phyloP scores from a whole-genome alignment of 768 basidiomycete species.

The Psilocybe sp. region DNA sequence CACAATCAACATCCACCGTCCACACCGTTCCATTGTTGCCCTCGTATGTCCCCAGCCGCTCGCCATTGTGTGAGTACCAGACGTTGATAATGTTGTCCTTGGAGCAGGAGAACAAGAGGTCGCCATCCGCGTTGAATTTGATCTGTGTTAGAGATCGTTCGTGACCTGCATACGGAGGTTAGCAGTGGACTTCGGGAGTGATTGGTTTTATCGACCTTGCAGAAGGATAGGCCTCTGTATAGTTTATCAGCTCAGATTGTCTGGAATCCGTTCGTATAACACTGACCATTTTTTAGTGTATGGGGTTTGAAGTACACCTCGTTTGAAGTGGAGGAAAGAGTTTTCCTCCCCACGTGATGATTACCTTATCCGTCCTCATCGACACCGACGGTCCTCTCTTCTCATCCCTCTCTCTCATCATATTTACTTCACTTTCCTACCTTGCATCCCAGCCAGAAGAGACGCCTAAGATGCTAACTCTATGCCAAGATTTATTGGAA shows the following conservation, averaged over 20 bases:
- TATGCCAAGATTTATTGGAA: no score
- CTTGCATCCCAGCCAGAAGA: no score
- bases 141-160: slow-evolving; percentile 97
- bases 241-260: slow-evolving; percentile 3
- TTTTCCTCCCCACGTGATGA: slow-evolving; percentile 15
- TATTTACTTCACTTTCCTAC: no score
- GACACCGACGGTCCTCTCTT: no score
- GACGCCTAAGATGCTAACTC: no score
- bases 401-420: no score
- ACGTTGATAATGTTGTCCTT: slow-evolving; percentile 96
- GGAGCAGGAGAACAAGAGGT: slow-evolving; percentile 91
- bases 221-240: slow-evolving; percentile 69
- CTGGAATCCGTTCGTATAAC: not conserved
- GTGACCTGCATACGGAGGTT: slow-evolving; percentile 58
- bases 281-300: slow-evolving; percentile 33
- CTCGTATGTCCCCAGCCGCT: slow-evolving; percentile 93
- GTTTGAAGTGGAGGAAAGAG: slow-evolving; percentile 11
- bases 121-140: slow-evolving; percentile 96
- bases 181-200: not conserved
- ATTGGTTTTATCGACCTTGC: slow-evolving; percentile 44
- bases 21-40: slow-evolving; percentile 96
- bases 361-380: not conserved
- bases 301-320: slow-evolving; percentile 4
- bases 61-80: slow-evolving; percentile 97
- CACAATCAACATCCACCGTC: slow-evolving; percentile 96